Base-by-base conservation (phyloP, 805 yeast genomes). In the Kodamaea jinghongensis region DNA sequence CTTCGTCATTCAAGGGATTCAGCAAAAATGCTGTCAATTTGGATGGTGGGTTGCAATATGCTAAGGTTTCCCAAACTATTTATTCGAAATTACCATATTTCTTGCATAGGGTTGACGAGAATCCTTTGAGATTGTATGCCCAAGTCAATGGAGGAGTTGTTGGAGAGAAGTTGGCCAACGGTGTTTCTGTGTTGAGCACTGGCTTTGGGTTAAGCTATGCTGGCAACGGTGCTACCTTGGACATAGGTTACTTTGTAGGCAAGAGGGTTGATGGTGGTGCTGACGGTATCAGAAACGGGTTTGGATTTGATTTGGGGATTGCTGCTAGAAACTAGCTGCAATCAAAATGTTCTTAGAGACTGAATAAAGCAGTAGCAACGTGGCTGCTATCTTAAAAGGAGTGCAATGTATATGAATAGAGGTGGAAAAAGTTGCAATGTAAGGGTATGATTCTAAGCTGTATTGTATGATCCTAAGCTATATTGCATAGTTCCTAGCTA, bases 1-100 rank as follows among this genome's bases (percentile, higher is more conserved):
- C 81, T 10, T 74, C 79, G 39, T 83, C 82, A 39, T 78, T 88
- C 20, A 70, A 84, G 42, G 88, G 90, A 1, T 86, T 84, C 54
- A 70, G 76, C 25, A 65, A 74, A 38, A 82, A 82, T 65, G 78
- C 86, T 0, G 58, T 85, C 26, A 90, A 93, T 10, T 79, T 82
- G 1, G 69, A 78, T 42, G 96, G 96, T 4, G 96, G 95, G 5
- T 76, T 78, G 28, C 73, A 70, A 40, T 80, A 71, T 52, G 58
- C 74, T 36, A 75, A 83, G 22, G 61, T 75, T 16, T 86, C 88
- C 3, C 46, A 73, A 2, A 75, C 84, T 29, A 17, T 83, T n/a
- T 77, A 77, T 50, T 63, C 82, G 15, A 74, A 77, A 32, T 49
- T 87, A 16, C 93, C 95, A 3, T 28, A 39, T 12, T 56, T 58